phyloP scores from a whole-genome alignment of 1,139 yeast genomes.

The Taphrina betulina region DNA sequence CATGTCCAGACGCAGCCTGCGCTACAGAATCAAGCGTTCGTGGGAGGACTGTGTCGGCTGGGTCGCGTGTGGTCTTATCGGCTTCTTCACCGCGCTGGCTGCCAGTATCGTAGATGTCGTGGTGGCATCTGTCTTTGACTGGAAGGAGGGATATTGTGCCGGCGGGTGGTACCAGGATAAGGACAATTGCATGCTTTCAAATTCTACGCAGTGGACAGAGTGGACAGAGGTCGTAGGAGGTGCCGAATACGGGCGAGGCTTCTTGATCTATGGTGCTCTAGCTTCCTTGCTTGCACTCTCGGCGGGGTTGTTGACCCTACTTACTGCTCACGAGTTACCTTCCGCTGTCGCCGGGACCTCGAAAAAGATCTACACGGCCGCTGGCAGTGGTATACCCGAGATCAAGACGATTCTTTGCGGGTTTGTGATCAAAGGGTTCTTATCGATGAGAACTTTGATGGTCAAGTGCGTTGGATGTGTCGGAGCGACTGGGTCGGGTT shows the following conservation, averaged over 20 bases:
- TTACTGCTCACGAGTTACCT: conserved; percentile 9
- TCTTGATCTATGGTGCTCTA: neutral
- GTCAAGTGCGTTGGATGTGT: conserved; percentile 56
- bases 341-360: conserved; percentile 3
- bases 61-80: conserved; percentile 38
- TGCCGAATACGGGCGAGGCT: conserved; percentile 18
- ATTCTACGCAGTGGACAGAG: neutral
- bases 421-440: conserved; percentile 55
- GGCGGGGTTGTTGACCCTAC: conserved; percentile 53
- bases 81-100: conserved; percentile 53
- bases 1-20: conserved; percentile 51
- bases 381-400: conserved; percentile 58
- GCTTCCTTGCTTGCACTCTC: conserved; percentile 49
- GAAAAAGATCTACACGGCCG: conserved; percentile 24
- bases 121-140: conserved; percentile 56
- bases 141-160: conserved; percentile 56
- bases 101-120: conserved; percentile 56
- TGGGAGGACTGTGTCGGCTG: conserved; percentile 12
- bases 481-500: conserved; percentile 64
- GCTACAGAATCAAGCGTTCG: conserved; percentile 49
- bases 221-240: conserved; percentile 8
- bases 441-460: conserved; percentile 57
- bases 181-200: conserved; percentile 12
- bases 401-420: conserved; percentile 56
- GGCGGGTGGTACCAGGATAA: conserved; percentile 14